A percentile compares a stretch with the other conserved stretches of the same genome.
phyloP scores from a whole-genome alignment of 148 eudicot species.

The Chenopodium formosanum region DNA sequence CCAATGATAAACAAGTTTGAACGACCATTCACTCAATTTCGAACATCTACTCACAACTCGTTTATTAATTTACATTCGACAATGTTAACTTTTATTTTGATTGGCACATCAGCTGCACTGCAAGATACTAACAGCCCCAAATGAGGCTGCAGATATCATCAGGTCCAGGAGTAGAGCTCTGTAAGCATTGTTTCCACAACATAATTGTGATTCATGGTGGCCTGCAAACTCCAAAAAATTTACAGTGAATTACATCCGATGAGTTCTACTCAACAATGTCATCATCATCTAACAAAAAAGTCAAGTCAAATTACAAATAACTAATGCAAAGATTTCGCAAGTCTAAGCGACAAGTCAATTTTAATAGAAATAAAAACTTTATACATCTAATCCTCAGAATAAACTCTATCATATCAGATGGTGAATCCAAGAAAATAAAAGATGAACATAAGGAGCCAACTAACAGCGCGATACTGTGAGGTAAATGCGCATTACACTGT shows the following conservation, averaged over 20 bases:
- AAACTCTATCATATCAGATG: constrained; percentile 18
- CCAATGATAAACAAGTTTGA: too few species aligned
- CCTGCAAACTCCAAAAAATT: background rate
- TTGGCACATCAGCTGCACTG: too few species aligned
- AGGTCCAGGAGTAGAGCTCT: too few species aligned
- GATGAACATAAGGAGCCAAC: constrained; percentile 9
- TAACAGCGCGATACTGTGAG: constrained; percentile 11
- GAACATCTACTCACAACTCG: too few species aligned
- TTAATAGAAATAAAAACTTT: constrained; percentile 28
- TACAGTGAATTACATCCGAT: constrained; percentile 11
- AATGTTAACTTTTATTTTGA: too few species aligned
- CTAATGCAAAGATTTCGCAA: constrained; percentile 22
- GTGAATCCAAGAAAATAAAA: constrained; percentile 15
- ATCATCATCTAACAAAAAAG: constrained; percentile 2
- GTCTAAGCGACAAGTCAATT: constrained; percentile 24
- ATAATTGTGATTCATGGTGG: constrained; percentile 6
- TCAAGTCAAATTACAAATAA: constrained; percentile 20
- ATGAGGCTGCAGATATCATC: too few species aligned
- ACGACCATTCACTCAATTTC: too few species aligned
- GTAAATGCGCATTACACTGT: constrained; percentile 11
- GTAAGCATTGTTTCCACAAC: background rate
- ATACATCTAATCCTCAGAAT: constrained; percentile 30
- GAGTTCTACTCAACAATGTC: background rate
- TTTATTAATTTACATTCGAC: too few species aligned
- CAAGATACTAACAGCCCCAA: too few species aligned